A percentile compares a stretch with the other conserved stretches of the same genome.
Evolutionary conservation across 177 flowering plant genomes (phyloP).

Genomic region (Vitis hybrid): DNA sequence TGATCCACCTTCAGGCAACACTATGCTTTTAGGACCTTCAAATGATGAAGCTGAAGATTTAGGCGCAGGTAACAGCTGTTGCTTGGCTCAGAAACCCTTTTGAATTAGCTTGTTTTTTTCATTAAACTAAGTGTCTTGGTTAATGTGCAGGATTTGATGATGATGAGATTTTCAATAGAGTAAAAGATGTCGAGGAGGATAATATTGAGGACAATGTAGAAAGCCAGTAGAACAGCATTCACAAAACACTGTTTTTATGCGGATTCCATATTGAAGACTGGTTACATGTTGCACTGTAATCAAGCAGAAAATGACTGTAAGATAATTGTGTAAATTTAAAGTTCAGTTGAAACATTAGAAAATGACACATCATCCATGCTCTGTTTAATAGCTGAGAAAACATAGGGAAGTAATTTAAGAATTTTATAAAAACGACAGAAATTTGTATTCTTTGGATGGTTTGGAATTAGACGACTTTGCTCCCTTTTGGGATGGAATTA

Average conservation of each 20-base stretch:
- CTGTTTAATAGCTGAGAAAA: too few relatives aligned
- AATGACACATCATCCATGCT: too few relatives aligned
- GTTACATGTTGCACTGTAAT: neutral
- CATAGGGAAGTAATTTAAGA: too few relatives aligned
- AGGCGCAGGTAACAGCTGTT: slow-evolving; percentile 41
- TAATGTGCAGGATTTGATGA: slow-evolving; percentile 63
- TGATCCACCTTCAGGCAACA: slow-evolving; percentile 41
- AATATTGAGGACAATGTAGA: slow-evolving; percentile 18
- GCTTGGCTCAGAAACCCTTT: neutral
- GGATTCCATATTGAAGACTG: neutral
- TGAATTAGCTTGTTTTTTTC: neutral
- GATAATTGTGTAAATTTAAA: neutral
- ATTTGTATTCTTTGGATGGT: too few relatives aligned
- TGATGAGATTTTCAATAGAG: slow-evolving; percentile 45
- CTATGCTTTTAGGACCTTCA: slow-evolving; percentile 30
- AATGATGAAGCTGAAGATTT: slow-evolving; percentile 50
- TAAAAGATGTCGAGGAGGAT: slow-evolving; percentile 31
- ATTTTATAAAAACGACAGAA: too few relatives aligned
- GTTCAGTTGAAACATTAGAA: too few relatives aligned
- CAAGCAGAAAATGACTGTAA: neutral
- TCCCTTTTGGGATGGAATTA: too few relatives aligned
- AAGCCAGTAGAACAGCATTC: slow-evolving; percentile 1
- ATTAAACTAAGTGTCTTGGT: neutral
- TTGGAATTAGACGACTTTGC: too few relatives aligned
- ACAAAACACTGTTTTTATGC: neutral